phyloP scores from a whole-genome alignment of 768 basidiomycete genomes.

The Krasilnikovozyma curviuscula region DNA sequence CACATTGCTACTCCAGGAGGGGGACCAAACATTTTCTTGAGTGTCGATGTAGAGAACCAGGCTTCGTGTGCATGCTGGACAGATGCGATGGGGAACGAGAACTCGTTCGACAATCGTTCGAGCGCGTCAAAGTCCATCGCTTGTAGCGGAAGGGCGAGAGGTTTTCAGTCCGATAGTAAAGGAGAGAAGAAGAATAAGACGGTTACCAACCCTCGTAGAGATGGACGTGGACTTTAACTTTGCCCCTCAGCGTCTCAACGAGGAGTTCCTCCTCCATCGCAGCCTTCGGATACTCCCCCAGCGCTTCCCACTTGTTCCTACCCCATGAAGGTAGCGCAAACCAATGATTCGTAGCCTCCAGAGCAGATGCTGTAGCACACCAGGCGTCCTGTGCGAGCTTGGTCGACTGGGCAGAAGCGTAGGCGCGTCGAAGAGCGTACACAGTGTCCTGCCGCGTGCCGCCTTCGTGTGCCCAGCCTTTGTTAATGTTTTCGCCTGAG shows the following conservation, averaged over 20 bases:
- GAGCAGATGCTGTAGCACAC: neutral
- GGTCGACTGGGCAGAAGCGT: neutral
- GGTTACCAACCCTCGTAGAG: constrained; percentile 40
- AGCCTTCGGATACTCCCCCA: constrained; percentile 42
- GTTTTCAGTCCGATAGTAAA: neutral
- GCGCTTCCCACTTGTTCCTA: neutral
- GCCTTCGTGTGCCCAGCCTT: neutral
- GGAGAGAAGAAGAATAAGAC: neutral
- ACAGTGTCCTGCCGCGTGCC: neutral
- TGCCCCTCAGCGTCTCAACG: neutral
- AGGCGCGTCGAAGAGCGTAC: neutral
- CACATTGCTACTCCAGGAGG: constrained; percentile 49
- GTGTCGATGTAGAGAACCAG: constrained; percentile 44
- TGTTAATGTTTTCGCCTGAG: neutral
- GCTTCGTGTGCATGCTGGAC: constrained; percentile 45
- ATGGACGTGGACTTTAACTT: constrained; percentile 27
- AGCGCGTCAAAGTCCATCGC: constrained; percentile 33
- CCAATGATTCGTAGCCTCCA: neutral
- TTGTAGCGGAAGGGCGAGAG: neutral
- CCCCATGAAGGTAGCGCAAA: neutral
- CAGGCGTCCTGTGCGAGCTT: constrained; percentile 7
- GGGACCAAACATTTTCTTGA: constrained; percentile 53
- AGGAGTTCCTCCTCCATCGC: neutral
- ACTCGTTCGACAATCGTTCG: constrained; percentile 54
- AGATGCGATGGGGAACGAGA: neutral